A percentile compares a stretch with the other conserved stretches of the same genome.
Conservation (phyloP, 2,329 filamentous ascomycete species). For the Blastomyces percursus region DNA sequence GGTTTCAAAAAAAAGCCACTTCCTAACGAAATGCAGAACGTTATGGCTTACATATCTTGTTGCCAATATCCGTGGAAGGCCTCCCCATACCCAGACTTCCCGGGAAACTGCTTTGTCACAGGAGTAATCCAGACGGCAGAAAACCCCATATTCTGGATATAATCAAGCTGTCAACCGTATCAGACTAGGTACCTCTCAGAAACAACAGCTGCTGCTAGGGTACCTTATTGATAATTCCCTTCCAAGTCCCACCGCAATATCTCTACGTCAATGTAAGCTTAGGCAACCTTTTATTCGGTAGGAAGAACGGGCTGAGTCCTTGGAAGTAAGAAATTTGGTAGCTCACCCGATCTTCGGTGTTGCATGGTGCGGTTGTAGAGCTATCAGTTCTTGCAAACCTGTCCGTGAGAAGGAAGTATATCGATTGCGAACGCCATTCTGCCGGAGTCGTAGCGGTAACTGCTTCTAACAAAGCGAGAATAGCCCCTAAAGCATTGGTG, state of each 20-base stretch:
- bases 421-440: slow-evolving; percentile 33
- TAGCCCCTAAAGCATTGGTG: neutral
- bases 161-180: slow-evolving; percentile 31
- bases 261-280: slow-evolving; percentile 20
- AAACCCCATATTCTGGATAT: slow-evolving; percentile 42
- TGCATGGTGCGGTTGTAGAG: slow-evolving; percentile 14
- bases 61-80: slow-evolving; percentile 44
- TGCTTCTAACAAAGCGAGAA: neutral
- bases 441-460: slow-evolving; percentile 17
- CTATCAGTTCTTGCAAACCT: slow-evolving; percentile 34
- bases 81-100: slow-evolving; percentile 29
- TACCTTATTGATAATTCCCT: slow-evolving; percentile 33
- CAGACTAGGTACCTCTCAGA: neutral
- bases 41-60: slow-evolving; percentile 27
- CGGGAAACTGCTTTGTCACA: slow-evolving; percentile 31
- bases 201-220: neutral
- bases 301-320: neutral
- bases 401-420: slow-evolving; percentile 40
- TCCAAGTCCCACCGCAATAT: slow-evolving; percentile 44
- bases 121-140: slow-evolving; percentile 31
- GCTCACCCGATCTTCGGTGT: neutral
- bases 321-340: neutral
- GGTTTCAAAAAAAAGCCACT: neutral
- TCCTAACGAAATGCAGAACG: neutral
- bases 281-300: neutral